phyloP scores from a whole-genome alignment of 2,329 filamentous ascomycete genomes.

The Phialophora expanda region DNA sequence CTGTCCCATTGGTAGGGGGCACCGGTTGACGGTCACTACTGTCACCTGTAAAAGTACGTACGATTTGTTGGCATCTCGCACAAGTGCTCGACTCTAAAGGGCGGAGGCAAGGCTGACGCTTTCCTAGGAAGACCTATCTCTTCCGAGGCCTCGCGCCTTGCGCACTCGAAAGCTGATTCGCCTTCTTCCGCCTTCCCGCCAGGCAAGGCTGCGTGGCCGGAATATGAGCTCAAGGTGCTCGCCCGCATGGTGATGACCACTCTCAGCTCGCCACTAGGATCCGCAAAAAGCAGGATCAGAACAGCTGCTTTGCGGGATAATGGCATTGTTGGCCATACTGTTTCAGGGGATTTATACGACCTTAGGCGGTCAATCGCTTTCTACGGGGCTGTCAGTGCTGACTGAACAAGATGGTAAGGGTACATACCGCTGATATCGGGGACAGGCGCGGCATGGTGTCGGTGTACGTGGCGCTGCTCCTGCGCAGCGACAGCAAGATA shows the following conservation, averaged over 20 bases:
- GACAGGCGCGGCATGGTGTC: constrained; percentile 36
- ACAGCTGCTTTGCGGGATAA: constrained; percentile 78
- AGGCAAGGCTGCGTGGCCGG: constrained; percentile 86
- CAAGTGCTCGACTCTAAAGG: constrained; percentile 85
- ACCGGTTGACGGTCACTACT: background rate
- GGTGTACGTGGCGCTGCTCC: constrained; percentile 25
- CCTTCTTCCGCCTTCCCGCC: constrained; percentile 68
- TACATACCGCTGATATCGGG: constrained; percentile 32
- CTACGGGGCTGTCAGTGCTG: constrained; percentile 40
- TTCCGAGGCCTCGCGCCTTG: constrained; percentile 86
- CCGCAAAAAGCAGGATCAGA: constrained; percentile 84
- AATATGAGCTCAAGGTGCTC: constrained; percentile 65
- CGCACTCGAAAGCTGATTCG: constrained; percentile 74
- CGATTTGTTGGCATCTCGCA: constrained; percentile 80
- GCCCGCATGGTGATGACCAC: constrained; percentile 68
- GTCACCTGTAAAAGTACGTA: background rate
- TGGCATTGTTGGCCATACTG: constrained; percentile 62
- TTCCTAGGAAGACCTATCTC: constrained; percentile 80
- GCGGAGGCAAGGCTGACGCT: constrained; percentile 69
- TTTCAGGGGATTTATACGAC: constrained; percentile 61
- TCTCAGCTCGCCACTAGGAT: constrained; percentile 76
- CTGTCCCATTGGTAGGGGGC: background rate
- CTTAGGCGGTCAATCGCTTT: constrained; percentile 62
- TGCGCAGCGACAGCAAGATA: constrained; percentile 3
- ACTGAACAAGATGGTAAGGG: background rate